A percentile compares a stretch with the other conserved stretches of the same genome.
phyloP scores from a whole-genome alignment of 1,284 basidiomycete species.

The Fistulina hepatica region DNA sequence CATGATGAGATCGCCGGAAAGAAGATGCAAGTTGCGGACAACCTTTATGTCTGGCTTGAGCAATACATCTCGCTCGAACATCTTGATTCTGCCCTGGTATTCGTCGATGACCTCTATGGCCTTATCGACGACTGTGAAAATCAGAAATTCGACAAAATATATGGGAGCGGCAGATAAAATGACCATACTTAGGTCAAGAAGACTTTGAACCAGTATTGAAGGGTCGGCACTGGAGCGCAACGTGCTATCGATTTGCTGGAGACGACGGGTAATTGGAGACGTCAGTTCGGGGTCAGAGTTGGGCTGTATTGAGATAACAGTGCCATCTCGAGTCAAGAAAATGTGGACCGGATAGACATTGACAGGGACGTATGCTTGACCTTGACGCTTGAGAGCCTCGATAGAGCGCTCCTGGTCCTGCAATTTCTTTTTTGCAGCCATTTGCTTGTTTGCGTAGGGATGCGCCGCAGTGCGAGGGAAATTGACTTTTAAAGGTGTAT shows the following conservation, averaged over 20 bases:
- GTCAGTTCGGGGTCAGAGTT: conserved; percentile 36
- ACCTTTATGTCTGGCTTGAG: conserved; percentile 47
- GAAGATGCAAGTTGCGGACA: conserved; percentile 52
- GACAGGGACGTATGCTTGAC: conserved; percentile 43
- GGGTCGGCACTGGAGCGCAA: conserved; percentile 50
- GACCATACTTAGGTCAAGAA: conserved; percentile 40
- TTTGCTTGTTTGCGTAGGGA: too few species aligned
- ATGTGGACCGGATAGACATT: conserved; percentile 49
- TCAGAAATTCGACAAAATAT: not conserved
- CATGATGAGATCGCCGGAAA: conserved; percentile 56
- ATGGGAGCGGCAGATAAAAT: not conserved
- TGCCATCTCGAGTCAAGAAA: conserved; percentile 53
- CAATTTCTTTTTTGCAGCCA: too few species aligned
- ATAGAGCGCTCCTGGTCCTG: conserved; percentile 27
- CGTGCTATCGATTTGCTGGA: conserved; percentile 46
- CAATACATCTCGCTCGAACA: conserved; percentile 50
- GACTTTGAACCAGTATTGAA: conserved; percentile 48
- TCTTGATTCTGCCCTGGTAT: conserved; percentile 50
- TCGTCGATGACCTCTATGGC: conserved; percentile 57
- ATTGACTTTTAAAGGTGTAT: not conserved
- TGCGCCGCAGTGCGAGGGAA: not conserved
- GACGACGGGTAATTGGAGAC: conserved; percentile 43
- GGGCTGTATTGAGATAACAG: conserved; percentile 49
- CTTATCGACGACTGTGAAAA: conserved; percentile 41
- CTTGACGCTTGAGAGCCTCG: conserved; percentile 44